phyloP scores from a whole-genome alignment of 2,329 filamentous ascomycete species.

The Davidsoniella eucalypti region DNA sequence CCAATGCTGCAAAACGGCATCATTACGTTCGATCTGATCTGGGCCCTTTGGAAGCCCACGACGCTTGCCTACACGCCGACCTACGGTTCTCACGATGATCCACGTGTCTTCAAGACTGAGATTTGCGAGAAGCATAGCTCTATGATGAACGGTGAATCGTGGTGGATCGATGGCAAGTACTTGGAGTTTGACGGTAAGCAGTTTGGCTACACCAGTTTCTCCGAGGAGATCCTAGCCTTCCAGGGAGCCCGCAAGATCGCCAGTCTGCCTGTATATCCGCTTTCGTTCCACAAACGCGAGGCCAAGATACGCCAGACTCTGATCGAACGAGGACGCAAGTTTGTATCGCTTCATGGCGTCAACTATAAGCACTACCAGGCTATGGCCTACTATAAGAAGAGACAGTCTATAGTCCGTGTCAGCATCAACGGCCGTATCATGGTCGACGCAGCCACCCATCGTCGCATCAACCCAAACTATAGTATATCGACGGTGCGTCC shows the following conservation, averaged over 20 bases:
- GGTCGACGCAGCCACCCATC: constrained; percentile 70
- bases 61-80: constrained; percentile 63
- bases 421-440: constrained; percentile 78
- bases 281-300: constrained; percentile 64
- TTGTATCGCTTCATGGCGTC: constrained; percentile 63
- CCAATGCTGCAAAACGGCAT: constrained; percentile 66
- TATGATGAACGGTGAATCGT: background rate
- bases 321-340: constrained; percentile 69
- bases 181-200: background rate
- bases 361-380: constrained; percentile 73
- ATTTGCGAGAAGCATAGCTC: constrained; percentile 49
- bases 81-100: constrained; percentile 60
- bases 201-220: constrained; percentile 59
- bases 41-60: constrained; percentile 80
- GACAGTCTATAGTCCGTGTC: constrained; percentile 58
- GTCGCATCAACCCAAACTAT: constrained; percentile 76
- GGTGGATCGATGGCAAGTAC: background rate
- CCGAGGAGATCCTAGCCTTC: constrained; percentile 56
- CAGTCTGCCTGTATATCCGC: constrained; percentile 57
- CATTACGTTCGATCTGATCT: constrained; percentile 77
- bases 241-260: constrained; percentile 71
- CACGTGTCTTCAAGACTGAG: constrained; percentile 69
- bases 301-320: constrained; percentile 46
- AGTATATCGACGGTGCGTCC: constrained; percentile 19
- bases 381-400: constrained; percentile 71